Base-by-base conservation (phyloP, 495 filamentous ascomycete genomes). In the Achaetomiella virescens region DNA sequence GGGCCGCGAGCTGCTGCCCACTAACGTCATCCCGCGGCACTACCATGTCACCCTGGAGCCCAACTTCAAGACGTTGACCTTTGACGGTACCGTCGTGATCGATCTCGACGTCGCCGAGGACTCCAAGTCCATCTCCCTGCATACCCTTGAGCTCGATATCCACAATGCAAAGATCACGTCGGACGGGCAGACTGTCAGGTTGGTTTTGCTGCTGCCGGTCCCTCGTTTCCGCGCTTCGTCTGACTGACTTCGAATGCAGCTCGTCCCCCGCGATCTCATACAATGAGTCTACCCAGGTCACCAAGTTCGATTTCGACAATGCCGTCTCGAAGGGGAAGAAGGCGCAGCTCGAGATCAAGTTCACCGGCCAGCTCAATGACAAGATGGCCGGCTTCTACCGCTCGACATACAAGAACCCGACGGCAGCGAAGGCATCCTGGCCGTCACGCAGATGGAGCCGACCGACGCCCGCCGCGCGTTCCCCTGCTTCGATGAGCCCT, bases 321-420 rank as follows among this genome's bases (percentile, higher is more conserved):
- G 72, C 70, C 36, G 65, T 89, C 55, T 64, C 78, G 5, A 81
- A 76, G 57, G 84, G 84, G 15, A 71, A 67, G 54, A 85, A 83
- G 68, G 81, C 81, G 20, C 80, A 80, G 67, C 71, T 90, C 27
- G 79, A 80, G 61, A 80, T 85, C 66, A 83, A 78, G 63, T 90
- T 84, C 68, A 80, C 77, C 11, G 87, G 87, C 44, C 71, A 73
- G 40, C 72, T 90, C 43, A 89, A 89, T 71, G 84, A 90, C 72
- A 86, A 86, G 68, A 87, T 89, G 85, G 86, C 86, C 55, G 87
- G 87, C 48, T 90, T 90, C 77, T 90, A 90, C 71, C 78, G 87
- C 18, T 89, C 87, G 15, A 87, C 85, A 0, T 89, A 86, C 72
- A 85, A 85, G 71, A 81, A 77, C 60, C 73, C 37, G 79, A 85